Evolutionary conservation across 805 yeast species (phyloP).

Genomic region (Yarrowia sp.): DNA sequence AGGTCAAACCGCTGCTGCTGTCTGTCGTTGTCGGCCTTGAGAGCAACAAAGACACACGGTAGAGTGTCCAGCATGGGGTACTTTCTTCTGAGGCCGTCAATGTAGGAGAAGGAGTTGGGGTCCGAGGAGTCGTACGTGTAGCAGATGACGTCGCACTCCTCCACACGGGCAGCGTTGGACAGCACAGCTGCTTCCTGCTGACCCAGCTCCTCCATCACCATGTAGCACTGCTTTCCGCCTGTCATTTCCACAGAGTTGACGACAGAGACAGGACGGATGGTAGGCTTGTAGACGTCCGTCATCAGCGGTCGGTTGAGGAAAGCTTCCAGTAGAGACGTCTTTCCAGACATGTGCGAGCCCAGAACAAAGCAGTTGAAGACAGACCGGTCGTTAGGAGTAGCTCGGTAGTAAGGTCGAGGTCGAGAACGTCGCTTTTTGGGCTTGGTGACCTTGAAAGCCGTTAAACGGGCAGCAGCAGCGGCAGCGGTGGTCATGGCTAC

Average conservation of each 20-base stretch:
- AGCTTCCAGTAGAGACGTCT: conserved; percentile 76
- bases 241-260: conserved; percentile 90
- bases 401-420: conserved; percentile 64
- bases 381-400: conserved; percentile 72
- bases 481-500: conserved; percentile 2
- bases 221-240: conserved; percentile 93
- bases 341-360: conserved; percentile 86
- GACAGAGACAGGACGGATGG: conserved; percentile 74
- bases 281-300: conserved; percentile 71
- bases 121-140: conserved; percentile 91
- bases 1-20: conserved; percentile 85
- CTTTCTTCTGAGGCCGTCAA: conserved; percentile 64
- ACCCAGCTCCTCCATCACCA: conserved; percentile 87
- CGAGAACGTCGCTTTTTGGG: conserved; percentile 69
- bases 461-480: conserved; percentile 16
- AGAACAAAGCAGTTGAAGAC: conserved; percentile 87
- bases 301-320: conserved; percentile 68
- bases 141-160: conserved; percentile 89
- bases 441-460: conserved; percentile 66
- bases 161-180: conserved; percentile 64
- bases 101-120: conserved; percentile 86
- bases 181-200: conserved; percentile 79
- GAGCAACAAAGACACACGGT: conserved; percentile 85
- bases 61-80: conserved; percentile 59
- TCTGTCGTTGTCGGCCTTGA: conserved; percentile 92